A percentile compares a stretch with the other conserved stretches of the same genome.
phyloP scores from a whole-genome alignment of 352 stramenopile species.

The Globisporangium mamillatum region DNA sequence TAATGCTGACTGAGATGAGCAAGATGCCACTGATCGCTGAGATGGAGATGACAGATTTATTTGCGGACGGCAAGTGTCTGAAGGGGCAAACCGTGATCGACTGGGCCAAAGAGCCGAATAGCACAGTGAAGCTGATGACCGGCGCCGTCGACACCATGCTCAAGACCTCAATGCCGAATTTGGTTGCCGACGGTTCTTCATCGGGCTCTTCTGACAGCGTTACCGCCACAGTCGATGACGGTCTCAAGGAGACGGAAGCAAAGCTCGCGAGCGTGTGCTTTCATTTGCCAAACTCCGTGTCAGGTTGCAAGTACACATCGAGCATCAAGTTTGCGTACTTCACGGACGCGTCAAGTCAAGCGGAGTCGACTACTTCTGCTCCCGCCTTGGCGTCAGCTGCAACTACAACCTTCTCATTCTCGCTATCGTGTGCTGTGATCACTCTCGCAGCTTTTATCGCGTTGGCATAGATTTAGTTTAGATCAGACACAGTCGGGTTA shows the following conservation, averaged over 20 bases:
- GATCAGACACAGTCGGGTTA: not conserved
- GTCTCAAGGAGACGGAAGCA: slow-evolving; percentile 8
- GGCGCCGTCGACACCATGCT: slow-evolving; percentile 13
- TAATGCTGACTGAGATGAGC: slow-evolving; percentile 30
- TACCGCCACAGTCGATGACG: slow-evolving; percentile 7
- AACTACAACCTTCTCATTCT: not conserved
- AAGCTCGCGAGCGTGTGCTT: slow-evolving; percentile 13
- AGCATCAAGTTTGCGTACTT: slow-evolving; percentile 14
- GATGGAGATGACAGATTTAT: slow-evolving; percentile 10
- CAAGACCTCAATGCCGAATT: slow-evolving; percentile 1
- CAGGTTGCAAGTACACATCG: slow-evolving; percentile 17
- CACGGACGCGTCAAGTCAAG: slow-evolving; percentile 2
- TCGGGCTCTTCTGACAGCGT: not conserved
- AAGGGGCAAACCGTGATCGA: slow-evolving; percentile 17
- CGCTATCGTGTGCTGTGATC: not conserved
- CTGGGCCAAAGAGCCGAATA: slow-evolving; percentile 6
- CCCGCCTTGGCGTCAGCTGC: not conserved
- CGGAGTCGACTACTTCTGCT: not conserved
- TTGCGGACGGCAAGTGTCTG: slow-evolving; percentile 14
- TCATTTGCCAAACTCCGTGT: slow-evolving; percentile 15
- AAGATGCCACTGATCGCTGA: slow-evolving; percentile 27
- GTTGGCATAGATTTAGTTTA: not conserved
- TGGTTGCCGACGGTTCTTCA: slow-evolving; percentile 5
- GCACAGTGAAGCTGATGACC: slow-evolving; percentile 9
- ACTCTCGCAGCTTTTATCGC: not conserved